Evolutionary conservation across 352 stramenopile genomes (phyloP).

Genomic region (Aphanomyces euteiches): DNA sequence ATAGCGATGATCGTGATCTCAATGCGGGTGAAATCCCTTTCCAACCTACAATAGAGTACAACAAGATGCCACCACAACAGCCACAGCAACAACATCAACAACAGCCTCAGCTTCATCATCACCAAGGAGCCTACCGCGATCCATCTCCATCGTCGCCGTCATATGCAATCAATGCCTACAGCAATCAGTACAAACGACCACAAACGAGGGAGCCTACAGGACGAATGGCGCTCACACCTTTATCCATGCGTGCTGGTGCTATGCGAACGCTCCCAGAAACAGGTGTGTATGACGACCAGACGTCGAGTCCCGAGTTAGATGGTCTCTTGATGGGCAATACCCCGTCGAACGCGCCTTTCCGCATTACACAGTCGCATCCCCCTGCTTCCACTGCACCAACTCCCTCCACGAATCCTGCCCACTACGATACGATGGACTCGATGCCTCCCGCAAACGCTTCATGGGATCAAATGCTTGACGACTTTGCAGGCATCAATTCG

Average conservation of each 20-base stretch:
- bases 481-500: slow-evolving; percentile 49
- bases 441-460: slow-evolving; percentile 31
- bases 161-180: neutral
- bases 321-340: slow-evolving; percentile 27
- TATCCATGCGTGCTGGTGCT: slow-evolving; percentile 17
- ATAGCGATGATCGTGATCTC: too few relatives aligned
- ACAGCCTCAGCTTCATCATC: neutral
- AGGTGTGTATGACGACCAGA: slow-evolving; percentile 4
- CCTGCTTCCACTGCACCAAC: slow-evolving; percentile 9
- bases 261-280: neutral
- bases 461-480: slow-evolving; percentile 76
- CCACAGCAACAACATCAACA: neutral
- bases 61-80: neutral
- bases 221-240: slow-evolving; percentile 19
- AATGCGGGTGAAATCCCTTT: neutral
- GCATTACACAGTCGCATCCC: slow-evolving; percentile 31
- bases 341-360: slow-evolving; percentile 25
- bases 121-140: neutral
- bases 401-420: neutral
- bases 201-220: neutral
- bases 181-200: slow-evolving; percentile 13
- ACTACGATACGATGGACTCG: slow-evolving; percentile 16
- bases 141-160: neutral
- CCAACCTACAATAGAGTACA: neutral
- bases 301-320: slow-evolving; percentile 13